Conservation (phyloP, 257 asterid species). For the Forsythia suspensa region DNA sequence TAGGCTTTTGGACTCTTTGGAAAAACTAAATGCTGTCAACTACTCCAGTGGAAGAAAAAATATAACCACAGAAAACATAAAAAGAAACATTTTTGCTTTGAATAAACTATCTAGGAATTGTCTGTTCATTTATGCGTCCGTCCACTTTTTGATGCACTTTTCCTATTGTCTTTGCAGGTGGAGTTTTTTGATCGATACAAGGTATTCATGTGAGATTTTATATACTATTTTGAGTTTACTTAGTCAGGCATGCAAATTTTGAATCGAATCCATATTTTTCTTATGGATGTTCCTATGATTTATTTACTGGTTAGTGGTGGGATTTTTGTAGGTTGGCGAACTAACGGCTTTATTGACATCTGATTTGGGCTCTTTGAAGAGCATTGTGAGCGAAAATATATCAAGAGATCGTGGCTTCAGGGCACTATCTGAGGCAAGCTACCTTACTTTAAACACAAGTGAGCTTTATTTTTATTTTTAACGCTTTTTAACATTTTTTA, state of each 20-base stretch:
- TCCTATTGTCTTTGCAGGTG: slow-evolving; percentile 56
- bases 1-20: slow-evolving; percentile 1
- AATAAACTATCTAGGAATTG: not conserved
- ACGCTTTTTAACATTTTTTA: not conserved
- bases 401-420: slow-evolving; percentile 99
- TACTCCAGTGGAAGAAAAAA: not conserved
- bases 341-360: slow-evolving; percentile 84
- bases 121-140: not conserved
- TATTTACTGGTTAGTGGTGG: slow-evolving; percentile 20
- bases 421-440: slow-evolving; percentile 99
- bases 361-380: slow-evolving; percentile 89
- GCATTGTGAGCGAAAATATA: slow-evolving; percentile 80
- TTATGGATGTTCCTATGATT: slow-evolving; percentile 6
- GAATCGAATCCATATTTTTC: not conserved
- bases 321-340: slow-evolving; percentile 78
- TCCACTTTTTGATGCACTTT: slow-evolving; percentile 25
- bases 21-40: not conserved
- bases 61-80: not conserved
- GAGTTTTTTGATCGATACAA: slow-evolving; percentile 89
- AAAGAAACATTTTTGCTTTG: not conserved
- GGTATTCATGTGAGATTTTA: slow-evolving; percentile 46
- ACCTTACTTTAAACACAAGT: slow-evolving; percentile 63
- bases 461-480: slow-evolving; percentile 53
- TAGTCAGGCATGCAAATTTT: slow-evolving; percentile 2
- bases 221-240: slow-evolving; percentile 3